Percentiles rank a stretch among this genome's conserved stretches.
phyloP scores from a whole-genome alignment of 495 filamentous ascomycete species.

The Aspergillus avenaceus region DNA sequence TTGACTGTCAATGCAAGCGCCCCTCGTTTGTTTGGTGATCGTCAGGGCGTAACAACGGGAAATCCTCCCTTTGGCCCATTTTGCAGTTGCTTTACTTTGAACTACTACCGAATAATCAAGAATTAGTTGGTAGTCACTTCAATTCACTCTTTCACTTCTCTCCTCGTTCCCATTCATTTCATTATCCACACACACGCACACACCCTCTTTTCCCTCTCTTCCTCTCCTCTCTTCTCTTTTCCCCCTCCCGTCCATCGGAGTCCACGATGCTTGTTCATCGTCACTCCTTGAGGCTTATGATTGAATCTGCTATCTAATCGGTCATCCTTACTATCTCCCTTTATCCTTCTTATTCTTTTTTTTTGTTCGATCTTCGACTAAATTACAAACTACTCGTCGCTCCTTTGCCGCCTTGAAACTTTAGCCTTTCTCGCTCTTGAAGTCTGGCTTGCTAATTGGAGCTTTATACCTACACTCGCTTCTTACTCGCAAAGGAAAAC shows the following conservation, averaged over 20 bases:
- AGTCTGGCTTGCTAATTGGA: constrained; percentile 10
- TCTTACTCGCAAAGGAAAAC: too few relatives aligned
- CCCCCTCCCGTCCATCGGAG: not conserved
- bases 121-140: too few relatives aligned
- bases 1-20: constrained; percentile 6
- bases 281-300: constrained; percentile 7
- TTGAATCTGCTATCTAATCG: constrained; percentile 8
- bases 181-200: not conserved
- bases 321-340: not conserved
- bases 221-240: not conserved
- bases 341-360: too few relatives aligned
- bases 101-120: not conserved
- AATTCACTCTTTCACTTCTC: not conserved
- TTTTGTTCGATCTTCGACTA: too few relatives aligned
- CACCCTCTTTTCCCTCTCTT: not conserved
- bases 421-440: not conserved
- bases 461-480: constrained; percentile 7
- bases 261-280: constrained; percentile 18
- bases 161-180: not conserved
- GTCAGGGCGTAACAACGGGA: constrained; percentile 15
- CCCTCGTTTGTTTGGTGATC: constrained; percentile 18
- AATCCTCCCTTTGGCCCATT: constrained; percentile 4
- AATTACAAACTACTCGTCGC: constrained; percentile 7
- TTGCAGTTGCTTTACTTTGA: not conserved
- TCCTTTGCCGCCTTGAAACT: constrained; percentile 1